Percentiles rank a stretch among this genome's conserved stretches.
phyloP scores from a whole-genome alignment of 345 rosid genomes.

The Pugionium cornutum region DNA sequence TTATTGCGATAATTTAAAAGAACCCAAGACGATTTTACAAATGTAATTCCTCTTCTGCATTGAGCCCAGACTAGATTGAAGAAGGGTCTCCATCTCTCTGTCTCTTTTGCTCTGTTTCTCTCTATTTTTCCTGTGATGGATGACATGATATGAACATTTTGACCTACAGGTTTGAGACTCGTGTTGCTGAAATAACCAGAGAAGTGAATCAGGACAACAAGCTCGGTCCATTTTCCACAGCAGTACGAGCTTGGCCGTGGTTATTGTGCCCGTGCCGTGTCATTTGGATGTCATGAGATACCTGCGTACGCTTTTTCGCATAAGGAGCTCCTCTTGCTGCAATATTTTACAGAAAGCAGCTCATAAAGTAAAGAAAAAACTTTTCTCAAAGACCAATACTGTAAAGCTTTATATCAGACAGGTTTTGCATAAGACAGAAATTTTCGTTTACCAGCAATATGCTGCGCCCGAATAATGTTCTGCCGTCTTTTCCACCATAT shows the following conservation, averaged over 20 bases:
- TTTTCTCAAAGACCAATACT: not conserved
- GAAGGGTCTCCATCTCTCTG: slow-evolving; percentile 8
- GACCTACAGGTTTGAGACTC: slow-evolving; percentile 3
- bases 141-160: slow-evolving; percentile 27
- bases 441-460: slow-evolving; percentile 64
- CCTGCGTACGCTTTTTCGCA: slow-evolving; percentile 87
- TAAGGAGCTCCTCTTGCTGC: slow-evolving; percentile 97
- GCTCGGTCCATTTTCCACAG: slow-evolving; percentile 77
- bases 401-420: not conserved
- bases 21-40: slow-evolving; percentile 34
- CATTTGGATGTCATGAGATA: slow-evolving; percentile 83
- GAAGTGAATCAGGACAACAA: slow-evolving; percentile 56
- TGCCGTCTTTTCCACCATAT: slow-evolving; percentile 91
- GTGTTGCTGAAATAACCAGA: not conserved
- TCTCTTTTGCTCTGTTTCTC: slow-evolving; percentile 17
- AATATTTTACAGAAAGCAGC: not conserved
- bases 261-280: slow-evolving; percentile 53
- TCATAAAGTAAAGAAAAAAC: not conserved
- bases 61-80: slow-evolving; percentile 13
- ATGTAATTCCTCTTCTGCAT: slow-evolving; percentile 26
- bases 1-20: not conserved
- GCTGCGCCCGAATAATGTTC: slow-evolving; percentile 85
- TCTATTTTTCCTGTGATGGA: slow-evolving; percentile 5
- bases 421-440: not conserved
- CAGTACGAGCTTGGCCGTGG: slow-evolving; percentile 69